These are phyloP conservation scores for Tuber microsphaerosporum DNA, from an alignment of 495 filamentous ascomycete species.

Conservation along the genomic window DNA sequence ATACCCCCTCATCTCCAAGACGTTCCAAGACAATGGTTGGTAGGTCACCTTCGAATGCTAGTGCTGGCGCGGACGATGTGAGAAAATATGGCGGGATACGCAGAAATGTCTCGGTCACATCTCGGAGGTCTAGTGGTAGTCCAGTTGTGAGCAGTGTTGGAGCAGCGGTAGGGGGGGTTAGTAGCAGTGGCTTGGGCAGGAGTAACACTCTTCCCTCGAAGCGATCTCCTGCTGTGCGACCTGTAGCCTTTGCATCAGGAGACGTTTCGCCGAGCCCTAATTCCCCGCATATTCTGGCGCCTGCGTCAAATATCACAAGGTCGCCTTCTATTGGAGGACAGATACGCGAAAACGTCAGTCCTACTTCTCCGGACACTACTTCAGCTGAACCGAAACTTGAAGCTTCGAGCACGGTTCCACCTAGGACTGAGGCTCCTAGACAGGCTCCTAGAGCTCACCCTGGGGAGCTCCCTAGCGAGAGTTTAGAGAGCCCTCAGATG, in stretches of 20 bases:
- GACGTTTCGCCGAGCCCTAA: conserved; percentile 42
- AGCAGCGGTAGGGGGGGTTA: conserved; percentile 5
- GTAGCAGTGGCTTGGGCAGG: conserved; percentile 63
- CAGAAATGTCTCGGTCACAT: conserved; percentile 72
- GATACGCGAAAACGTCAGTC: conserved; percentile 34
- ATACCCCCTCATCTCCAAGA: conserved; percentile 50
- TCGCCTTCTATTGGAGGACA: conserved; percentile 20
- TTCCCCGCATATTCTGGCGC: conserved; percentile 29
- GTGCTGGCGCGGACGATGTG: conserved; percentile 76
- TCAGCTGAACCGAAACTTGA: conserved; percentile 16
- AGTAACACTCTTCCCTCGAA: conserved; percentile 97
- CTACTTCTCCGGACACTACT: conserved; percentile 23
- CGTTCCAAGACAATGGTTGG: conserved; percentile 53
- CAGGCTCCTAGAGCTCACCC: background rate
- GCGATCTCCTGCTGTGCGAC: conserved; percentile 62
- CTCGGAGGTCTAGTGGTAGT: conserved; percentile 63
- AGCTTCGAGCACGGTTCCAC: conserved; percentile 11
- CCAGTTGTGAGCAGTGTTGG: conserved; percentile 52
- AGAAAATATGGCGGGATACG: conserved; percentile 69
- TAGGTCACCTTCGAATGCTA: conserved; percentile 78
- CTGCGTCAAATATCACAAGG: conserved; percentile 26
- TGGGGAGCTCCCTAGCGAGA: background rate
- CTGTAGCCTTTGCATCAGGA: conserved; percentile 50
- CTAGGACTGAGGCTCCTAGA: conserved; percentile 15
- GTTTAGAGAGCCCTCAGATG: conserved; percentile 24